A percentile compares a stretch with the other conserved stretches of the same genome.
Conservation (phyloP, 176 grass and related monocot genomes). For the Zizania latifolia region DNA sequence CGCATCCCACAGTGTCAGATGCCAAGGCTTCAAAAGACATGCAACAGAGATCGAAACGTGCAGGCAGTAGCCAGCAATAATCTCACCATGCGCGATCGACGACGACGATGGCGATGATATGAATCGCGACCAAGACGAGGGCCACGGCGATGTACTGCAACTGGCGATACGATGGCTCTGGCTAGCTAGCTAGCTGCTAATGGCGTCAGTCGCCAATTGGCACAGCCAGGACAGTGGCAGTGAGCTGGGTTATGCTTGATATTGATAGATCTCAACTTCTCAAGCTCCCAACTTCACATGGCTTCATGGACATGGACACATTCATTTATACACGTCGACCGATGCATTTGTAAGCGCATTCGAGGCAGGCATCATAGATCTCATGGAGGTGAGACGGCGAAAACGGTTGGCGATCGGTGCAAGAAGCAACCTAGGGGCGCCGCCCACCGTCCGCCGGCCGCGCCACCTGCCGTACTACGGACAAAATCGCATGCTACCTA, state of each 20-base stretch:
- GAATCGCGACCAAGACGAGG: too few relatives aligned
- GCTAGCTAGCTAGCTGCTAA: too few relatives aligned
- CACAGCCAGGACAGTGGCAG: neutral
- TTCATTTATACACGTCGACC: neutral
- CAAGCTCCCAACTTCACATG: too few relatives aligned
- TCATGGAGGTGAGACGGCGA: neutral
- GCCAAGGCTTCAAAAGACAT: too few relatives aligned
- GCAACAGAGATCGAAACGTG: too few relatives aligned
- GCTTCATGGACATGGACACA: neutral
- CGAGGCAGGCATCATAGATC: neutral
- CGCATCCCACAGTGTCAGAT: too few relatives aligned
- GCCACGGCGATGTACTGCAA: too few relatives aligned
- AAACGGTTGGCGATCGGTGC: constrained; percentile 30
- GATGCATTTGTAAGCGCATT: neutral
- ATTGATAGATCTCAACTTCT: neutral
- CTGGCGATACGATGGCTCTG: too few relatives aligned
- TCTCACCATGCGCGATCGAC: too few relatives aligned
- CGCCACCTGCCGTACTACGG: constrained; percentile 6
- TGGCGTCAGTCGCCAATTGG: neutral
- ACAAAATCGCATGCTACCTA: neutral
- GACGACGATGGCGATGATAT: too few relatives aligned
- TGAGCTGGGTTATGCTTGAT: neutral
- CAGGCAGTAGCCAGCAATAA: too few relatives aligned
- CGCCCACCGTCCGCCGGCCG: neutral
- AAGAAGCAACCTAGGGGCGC: neutral